phyloP scores from a whole-genome alignment of 257 asterid species.

The Schizonepeta tenuifolia region DNA sequence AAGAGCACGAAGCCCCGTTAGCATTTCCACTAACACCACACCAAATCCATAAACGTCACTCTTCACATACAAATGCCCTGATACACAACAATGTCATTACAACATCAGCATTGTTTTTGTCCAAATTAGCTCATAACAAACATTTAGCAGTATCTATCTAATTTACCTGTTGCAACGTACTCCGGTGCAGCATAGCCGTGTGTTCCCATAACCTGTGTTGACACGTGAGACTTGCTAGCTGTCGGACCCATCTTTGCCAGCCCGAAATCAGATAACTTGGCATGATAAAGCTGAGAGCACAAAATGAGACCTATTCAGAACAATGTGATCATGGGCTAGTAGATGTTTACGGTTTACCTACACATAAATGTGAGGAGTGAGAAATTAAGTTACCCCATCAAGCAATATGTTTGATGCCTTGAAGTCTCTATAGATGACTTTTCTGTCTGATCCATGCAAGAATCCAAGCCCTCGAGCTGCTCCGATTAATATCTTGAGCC shows the following conservation, averaged over 20 bases:
- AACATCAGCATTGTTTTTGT: not conserved
- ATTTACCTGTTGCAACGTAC: constrained; percentile 69
- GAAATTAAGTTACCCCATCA: constrained; percentile 61
- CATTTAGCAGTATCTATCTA: constrained; percentile 14
- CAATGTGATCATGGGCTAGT: not conserved
- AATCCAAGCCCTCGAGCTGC: constrained; percentile 79
- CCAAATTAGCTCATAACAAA: not conserved
- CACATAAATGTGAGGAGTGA: not conserved
- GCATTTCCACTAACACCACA: constrained; percentile 68
- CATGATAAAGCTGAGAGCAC: constrained; percentile 56
- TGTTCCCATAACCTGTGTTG: constrained; percentile 78
- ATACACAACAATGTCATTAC: constrained; percentile 6
- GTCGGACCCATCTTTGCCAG: constrained; percentile 72
- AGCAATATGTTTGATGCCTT: constrained; percentile 85
- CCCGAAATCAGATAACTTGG: constrained; percentile 79
- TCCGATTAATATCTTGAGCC: constrained; percentile 63
- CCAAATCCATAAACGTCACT: constrained; percentile 82
- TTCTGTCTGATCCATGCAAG: constrained; percentile 61
- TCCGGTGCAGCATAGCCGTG: constrained; percentile 84
- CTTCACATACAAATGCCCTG: constrained; percentile 74
- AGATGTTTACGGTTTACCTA: too few species aligned
- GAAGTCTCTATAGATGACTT: constrained; percentile 76
- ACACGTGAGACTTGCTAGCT: constrained; percentile 65
- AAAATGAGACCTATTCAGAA: constrained; percentile 13
- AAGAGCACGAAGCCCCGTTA: constrained; percentile 65